Evolutionary conservation across 371 early-diverging fungal species (phyloP).

Genomic region (Chytridium lagenaria): DNA sequence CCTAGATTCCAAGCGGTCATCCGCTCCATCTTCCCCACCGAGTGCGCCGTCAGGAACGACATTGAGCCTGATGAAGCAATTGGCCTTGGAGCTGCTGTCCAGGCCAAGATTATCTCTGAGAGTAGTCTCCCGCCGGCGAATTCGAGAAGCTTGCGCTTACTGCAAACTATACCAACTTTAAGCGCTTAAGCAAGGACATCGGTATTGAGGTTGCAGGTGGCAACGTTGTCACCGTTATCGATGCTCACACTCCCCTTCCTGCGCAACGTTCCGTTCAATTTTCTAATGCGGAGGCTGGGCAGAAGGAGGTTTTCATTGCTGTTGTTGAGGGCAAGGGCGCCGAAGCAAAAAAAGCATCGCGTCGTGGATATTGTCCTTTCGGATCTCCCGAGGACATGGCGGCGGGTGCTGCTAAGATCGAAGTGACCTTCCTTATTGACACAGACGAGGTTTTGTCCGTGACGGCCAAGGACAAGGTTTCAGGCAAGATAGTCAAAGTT

Average conservation of each 20-base stretch:
- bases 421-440: conserved; percentile 50
- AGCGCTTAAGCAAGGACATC: conserved; percentile 74
- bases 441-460: conserved; percentile 42
- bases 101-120: conserved; percentile 48
- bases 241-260: conserved; percentile 85
- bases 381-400: conserved; percentile 40
- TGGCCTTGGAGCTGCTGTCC: conserved; percentile 55
- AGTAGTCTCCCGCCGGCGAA: conserved; percentile 35
- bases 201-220: conserved; percentile 78
- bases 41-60: conserved; percentile 63
- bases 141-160: conserved; percentile 62
- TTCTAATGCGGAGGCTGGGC: conserved; percentile 67
- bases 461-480: conserved; percentile 39
- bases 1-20: conserved; percentile 65
- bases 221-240: conserved; percentile 77
- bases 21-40: conserved; percentile 55
- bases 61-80: conserved; percentile 65
- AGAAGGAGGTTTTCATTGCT: conserved; percentile 79
- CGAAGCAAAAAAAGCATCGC: conserved; percentile 64
- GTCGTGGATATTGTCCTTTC: conserved; percentile 48
- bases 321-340: conserved; percentile 80
- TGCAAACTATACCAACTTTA: conserved; percentile 64
- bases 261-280: conserved; percentile 79
- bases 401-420: conserved; percentile 37
- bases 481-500: conserved; percentile 16